Conservation (phyloP, 2,329 filamentous ascomycete genomes). For the Diaporthe helianthi region DNA sequence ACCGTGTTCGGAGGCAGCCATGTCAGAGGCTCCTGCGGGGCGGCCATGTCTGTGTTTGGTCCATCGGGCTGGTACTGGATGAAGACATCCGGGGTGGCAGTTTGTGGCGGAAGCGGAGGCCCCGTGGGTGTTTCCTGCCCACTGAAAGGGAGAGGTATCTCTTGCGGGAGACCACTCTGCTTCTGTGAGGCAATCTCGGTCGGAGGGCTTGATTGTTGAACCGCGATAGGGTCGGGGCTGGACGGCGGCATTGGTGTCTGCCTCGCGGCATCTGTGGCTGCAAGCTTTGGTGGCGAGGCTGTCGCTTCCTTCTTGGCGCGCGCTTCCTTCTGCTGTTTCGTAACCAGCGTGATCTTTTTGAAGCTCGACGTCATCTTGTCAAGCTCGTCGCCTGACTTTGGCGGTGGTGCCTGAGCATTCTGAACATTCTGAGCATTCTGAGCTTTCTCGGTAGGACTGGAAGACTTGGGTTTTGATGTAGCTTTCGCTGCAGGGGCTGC, state of each 20-base stretch:
- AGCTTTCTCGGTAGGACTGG: slow-evolving; percentile 12
- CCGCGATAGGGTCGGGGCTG: slow-evolving; percentile 31
- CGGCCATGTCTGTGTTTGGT: slow-evolving; percentile 48
- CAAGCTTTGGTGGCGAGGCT: slow-evolving; percentile 24
- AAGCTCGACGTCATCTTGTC: slow-evolving; percentile 64
- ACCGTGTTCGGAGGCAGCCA: slow-evolving; percentile 60
- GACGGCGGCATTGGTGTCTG: slow-evolving; percentile 5
- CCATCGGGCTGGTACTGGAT: slow-evolving; percentile 65
- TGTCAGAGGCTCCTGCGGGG: slow-evolving; percentile 50
- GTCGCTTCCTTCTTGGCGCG: slow-evolving; percentile 44
- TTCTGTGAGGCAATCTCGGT: slow-evolving; percentile 27
- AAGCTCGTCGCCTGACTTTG: slow-evolving; percentile 49
- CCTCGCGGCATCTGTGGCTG: neutral
- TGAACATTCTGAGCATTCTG: neutral
- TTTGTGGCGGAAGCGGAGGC: slow-evolving; percentile 20
- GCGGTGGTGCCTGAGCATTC: slow-evolving; percentile 5
- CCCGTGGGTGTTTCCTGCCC: slow-evolving; percentile 1
- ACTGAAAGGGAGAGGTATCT: neutral
- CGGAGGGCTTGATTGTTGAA: slow-evolving; percentile 19
- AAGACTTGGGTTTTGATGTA: slow-evolving; percentile 26
- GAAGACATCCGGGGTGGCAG: slow-evolving; percentile 50
- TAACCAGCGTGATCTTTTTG: slow-evolving; percentile 68
- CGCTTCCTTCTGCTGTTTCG: slow-evolving; percentile 64
- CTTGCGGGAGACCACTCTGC: neutral
- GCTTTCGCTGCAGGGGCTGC: slow-evolving; percentile 26